A percentile compares a stretch with the other conserved stretches of the same genome.
These are phyloP conservation scores for Diaporthe vaccinii DNA, from an alignment of 2,329 filamentous ascomycete genomes.

Conservation along the genomic window DNA sequence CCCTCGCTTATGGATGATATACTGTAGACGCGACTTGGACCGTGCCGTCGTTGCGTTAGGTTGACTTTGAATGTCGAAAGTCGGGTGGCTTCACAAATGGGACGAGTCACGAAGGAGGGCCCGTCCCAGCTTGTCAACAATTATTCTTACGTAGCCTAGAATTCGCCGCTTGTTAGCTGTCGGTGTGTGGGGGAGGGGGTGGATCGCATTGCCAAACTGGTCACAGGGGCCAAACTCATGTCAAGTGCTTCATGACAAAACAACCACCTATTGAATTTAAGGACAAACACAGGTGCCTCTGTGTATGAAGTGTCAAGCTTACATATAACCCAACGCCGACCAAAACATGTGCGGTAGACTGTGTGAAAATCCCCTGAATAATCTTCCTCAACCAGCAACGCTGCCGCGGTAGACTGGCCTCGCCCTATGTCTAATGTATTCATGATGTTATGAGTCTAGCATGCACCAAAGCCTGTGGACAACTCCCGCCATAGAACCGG, in stretches of 20 bases:
- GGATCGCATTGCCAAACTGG: neutral
- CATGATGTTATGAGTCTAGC: neutral
- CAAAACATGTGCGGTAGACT: neutral
- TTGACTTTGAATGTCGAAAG: neutral
- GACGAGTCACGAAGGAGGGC: neutral
- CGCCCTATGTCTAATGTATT: neutral
- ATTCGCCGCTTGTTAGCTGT: neutral
- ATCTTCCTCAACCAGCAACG: neutral
- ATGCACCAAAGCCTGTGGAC: neutral
- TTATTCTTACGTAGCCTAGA: constrained; percentile 39
- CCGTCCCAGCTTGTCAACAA: neutral
- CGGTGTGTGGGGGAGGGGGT: neutral
- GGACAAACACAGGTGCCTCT: neutral
- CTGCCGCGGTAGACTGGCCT: too few species aligned
- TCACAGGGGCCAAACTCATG: neutral
- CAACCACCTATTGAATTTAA: neutral
- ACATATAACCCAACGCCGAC: neutral
- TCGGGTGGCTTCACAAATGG: neutral
- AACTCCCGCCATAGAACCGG: neutral
- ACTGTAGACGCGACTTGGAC: neutral
- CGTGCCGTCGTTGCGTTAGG: too few species aligned
- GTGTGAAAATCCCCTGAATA: neutral
- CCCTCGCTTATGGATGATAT: constrained; percentile 5
- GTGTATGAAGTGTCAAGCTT: neutral
- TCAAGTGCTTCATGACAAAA: neutral